phyloP scores from a whole-genome alignment of 2,329 filamentous ascomycete species.

The Apiospora pterosperma region DNA sequence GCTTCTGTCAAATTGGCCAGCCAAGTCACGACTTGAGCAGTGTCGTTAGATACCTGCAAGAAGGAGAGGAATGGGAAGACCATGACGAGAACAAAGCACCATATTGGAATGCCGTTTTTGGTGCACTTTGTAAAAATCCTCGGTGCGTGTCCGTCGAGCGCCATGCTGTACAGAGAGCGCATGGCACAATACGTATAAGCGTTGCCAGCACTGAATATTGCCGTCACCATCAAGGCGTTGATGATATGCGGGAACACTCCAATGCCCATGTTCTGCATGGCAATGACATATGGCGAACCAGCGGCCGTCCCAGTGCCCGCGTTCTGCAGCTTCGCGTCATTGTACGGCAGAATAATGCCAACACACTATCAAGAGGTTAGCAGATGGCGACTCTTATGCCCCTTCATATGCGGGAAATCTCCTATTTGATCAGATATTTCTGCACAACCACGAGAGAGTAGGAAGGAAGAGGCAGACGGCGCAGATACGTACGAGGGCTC shows the following conservation, averaged over 20 bases:
- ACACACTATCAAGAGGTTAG: constrained; percentile 34
- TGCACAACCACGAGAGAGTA: not conserved
- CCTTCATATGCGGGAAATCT: not conserved
- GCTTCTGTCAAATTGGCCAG: constrained; percentile 36
- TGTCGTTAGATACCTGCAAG: constrained; percentile 25
- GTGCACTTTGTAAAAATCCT: constrained; percentile 51
- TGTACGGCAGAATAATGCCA: constrained; percentile 59
- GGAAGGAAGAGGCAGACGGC: not conserved
- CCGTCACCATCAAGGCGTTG: constrained; percentile 58
- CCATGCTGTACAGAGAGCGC: constrained; percentile 57
- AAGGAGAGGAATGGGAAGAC: constrained; percentile 62
- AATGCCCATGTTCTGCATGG: constrained; percentile 56
- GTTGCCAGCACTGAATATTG: constrained; percentile 59
- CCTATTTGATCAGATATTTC: not conserved
- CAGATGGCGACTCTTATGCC: not conserved
- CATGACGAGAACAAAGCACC: constrained; percentile 57
- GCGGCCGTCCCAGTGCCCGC: constrained; percentile 47
- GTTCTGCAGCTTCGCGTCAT: constrained; percentile 53
- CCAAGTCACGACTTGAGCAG: constrained; percentile 26
- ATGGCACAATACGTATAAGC: constrained; percentile 60
- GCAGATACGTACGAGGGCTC: constrained; percentile 40
- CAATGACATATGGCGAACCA: constrained; percentile 52
- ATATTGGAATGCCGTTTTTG: constrained; percentile 58
- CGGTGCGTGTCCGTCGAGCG: constrained; percentile 53
- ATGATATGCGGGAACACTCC: constrained; percentile 54